Base-by-base conservation (phyloP, 225 moss, liverwort and hornwort species). In the Neckera pumila region DNA sequence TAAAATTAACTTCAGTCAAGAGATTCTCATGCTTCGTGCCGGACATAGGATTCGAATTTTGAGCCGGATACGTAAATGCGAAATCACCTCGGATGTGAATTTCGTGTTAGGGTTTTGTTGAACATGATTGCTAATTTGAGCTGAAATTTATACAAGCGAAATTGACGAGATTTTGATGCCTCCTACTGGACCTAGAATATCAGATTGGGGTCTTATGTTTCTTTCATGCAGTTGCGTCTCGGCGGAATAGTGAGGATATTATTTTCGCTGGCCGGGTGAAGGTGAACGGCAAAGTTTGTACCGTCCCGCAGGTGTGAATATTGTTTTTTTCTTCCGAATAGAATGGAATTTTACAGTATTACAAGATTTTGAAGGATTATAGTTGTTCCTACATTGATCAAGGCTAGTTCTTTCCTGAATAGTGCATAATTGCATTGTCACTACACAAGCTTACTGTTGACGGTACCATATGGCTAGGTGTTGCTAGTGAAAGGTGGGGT, bases 241-340 rank as follows among this genome's bases (percentile, higher is more conserved):
- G 98, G 77, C 94, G 98, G 81, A 94, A 83, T 76, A 94, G 98
- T 82, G 98, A 99, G 91, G 96, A 96, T 51, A 94, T 99, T 47
- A 95, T 99, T 74, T 99, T 97, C 88, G 96, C 91, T 77, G 98
- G 98, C 31, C 97, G 98, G 85, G 98, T 99, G 88, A 92, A 93
- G 87, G 98, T 99, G 90, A 99, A 99, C 85, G 97, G 97, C 62
- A 95, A 93, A 91, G 94, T 99, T 17, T 97, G 97, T 88, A 96
- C 89, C 51, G 94, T 99, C 27, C 98, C 98, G 59, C 98, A 97
- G 97, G 98, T 98, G 85, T 42, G 83, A 34, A 66, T 38, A 70
- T 10, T 76, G n/a, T 42, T 78, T 15, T 79, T 19, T 38, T 8
- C 54, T 54, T 83, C 8, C 18, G 14, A 17, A 17, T 58, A 60